Base-by-base conservation (phyloP, 495 filamentous ascomycete species). In the Penicillium odoratum region DNA sequence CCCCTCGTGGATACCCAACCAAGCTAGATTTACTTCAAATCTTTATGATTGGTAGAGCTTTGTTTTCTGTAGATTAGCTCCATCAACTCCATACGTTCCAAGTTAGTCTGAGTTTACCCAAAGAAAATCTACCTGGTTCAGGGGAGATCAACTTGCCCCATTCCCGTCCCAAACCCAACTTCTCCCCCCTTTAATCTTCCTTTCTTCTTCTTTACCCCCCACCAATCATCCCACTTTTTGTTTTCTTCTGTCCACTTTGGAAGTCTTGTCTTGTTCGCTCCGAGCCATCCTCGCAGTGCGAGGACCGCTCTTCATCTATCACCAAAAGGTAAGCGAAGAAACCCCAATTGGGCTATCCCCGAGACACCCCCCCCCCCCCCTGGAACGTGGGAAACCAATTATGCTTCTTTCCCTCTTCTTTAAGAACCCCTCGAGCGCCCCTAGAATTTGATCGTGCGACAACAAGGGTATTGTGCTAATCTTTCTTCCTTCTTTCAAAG, bases 61-160 rank as follows among this genome's bases (percentile, higher is more conserved):
- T 62, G 65, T 68, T 68, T 68, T 63, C 65, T 66, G 52, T 69
- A 68, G 57, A 68, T 69, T 67, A 56, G 18, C 38, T 40, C 38
- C 38, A 40, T 40, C 15, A 9, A 36, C 33, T 36, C 33, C 33
- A 36, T 36, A 7, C 28, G 54, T 56, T 48, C 45, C 33, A 40
- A n/a, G 36, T 40, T n/a, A 21, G 21, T n/a, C 36, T 40, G 8
- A 40, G 36, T 21, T 21, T 21, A 21, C 21, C 26, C 46, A 26
- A 48, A 11, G 18, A 25, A 16, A 26, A 47, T 6, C n/a, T 28
- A 26, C 7, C 21, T 21, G 21, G 21, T 21, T 52, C 56, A 52
- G 42, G 56, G 44, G 55, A 57, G 55, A 57, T 45, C 46, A 36
- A 15, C 51, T 4, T 52, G 31, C 51, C 51, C 43, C 53, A 48